Base-by-base conservation (phyloP, 2,329 filamentous ascomycete genomes). In the Talaromyces pinophilus region DNA sequence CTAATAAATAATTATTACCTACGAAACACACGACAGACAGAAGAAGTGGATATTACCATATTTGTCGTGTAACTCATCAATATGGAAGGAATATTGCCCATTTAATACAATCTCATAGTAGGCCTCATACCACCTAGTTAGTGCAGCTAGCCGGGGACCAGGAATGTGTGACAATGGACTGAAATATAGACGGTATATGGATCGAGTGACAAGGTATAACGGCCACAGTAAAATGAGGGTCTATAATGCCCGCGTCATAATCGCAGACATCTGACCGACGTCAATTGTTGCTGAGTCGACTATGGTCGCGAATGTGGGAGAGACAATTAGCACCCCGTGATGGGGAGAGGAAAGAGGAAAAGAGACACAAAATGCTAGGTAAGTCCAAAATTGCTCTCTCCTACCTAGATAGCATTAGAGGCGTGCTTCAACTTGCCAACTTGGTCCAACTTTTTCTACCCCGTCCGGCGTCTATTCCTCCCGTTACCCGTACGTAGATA, bases 101-200 rank as follows among this genome's bases (percentile, higher is more conserved):
- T 68, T 59, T 22, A 64, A 65, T 8, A 72, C 61, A 5, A 72
- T 67, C 44, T 76, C 71, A 57, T 73, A 72, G 68, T 76, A 76
- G 48, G 72, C 73, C 57, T 75, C 74, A 61, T 73, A 71, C 61
- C 75, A 68, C 33, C 67, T 68, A 13, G 73, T 74, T 38, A 72
- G 46, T 7, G 73, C 74, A 0, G 76, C 72, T n/a, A 76, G 67
- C 55, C 71, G 75, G 15, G 77, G 77, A 8, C 77, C 76, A 3
- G 76, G 77, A 59, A 75, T 76, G 19, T 67, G 69, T 25, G 71
- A 71, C 7, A 77, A 68, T 3, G 74, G 74, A 60, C 75, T 72
- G 35, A 76, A 70, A 46, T 71, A 75, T 15, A 77, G 68, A 5
- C 73, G 72, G 59, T 73, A 73, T 17, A 73, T 59, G 8, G 63